phyloP scores from a whole-genome alignment of 2,329 filamentous ascomycete genomes.

The Fragosphaeria purpurea region DNA sequence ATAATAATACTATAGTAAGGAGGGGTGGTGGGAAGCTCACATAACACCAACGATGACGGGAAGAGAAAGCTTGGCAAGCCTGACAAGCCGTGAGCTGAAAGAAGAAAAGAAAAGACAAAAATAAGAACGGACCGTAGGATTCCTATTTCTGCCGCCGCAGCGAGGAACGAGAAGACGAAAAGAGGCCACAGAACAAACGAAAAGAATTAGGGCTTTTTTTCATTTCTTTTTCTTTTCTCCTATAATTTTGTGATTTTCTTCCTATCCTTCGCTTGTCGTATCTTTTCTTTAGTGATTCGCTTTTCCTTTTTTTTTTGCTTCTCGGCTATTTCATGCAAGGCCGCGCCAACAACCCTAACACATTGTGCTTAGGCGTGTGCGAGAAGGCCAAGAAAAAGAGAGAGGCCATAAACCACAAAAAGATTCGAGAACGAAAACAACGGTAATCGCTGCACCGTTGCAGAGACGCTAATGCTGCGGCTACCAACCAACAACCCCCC shows the following conservation, averaged over 20 bases:
- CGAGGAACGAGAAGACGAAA: background rate
- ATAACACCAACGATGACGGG: no score
- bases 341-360: slow-evolving; percentile 1
- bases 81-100: background rate
- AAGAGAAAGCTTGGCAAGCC: no score
- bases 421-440: background rate
- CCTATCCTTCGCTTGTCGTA: background rate
- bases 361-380: background rate
- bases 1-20: no score
- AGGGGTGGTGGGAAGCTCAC: no score
- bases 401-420: background rate
- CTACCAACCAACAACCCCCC: background rate
- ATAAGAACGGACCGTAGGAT: no score
- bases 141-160: background rate
- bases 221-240: no score
- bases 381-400: background rate
- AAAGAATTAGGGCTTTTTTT: background rate
- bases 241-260: background rate
- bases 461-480: slow-evolving; percentile 7
- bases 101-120: background rate
- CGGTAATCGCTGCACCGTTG: background rate
- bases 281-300: background rate
- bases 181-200: background rate
- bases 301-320: background rate
- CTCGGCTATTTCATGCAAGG: background rate